These are phyloP conservation scores for Thelonectria discophora DNA, from an alignment of 2,329 filamentous ascomycete species.

Conservation along the genomic window DNA sequence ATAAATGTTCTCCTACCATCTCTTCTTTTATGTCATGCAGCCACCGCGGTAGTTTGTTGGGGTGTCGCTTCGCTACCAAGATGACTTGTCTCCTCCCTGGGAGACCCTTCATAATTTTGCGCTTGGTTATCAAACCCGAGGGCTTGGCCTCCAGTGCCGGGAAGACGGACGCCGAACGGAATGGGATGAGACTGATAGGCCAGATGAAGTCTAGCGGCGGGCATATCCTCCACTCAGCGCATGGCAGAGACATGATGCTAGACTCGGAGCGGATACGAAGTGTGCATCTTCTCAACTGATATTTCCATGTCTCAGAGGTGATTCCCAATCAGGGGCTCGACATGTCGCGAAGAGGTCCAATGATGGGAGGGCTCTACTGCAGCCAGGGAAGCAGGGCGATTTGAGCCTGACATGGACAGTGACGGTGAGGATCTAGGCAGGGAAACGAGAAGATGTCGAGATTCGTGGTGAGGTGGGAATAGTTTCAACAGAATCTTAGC, in stretches of 20 bases:
- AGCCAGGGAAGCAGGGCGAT: constrained; percentile 5
- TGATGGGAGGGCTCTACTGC: constrained; percentile 1
- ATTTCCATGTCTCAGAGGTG: constrained; percentile 34
- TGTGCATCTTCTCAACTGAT: neutral
- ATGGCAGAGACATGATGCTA: constrained; percentile 15
- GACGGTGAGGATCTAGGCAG: neutral
- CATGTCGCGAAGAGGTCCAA: constrained; percentile 5
- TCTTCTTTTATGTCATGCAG: constrained; percentile 1
- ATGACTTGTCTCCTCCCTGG: neutral
- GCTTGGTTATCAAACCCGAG: neutral
- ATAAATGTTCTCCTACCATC: constrained; percentile 16
- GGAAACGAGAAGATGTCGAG: neutral
- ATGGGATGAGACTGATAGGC: neutral
- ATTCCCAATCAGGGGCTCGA: constrained; percentile 10
- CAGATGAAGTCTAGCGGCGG: neutral
- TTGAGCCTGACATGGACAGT: constrained; percentile 5
- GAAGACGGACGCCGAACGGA: neutral
- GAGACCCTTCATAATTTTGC: neutral
- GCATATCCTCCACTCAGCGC: constrained; percentile 4
- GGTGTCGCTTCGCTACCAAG: neutral
- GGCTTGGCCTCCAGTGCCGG: neutral
- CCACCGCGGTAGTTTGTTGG: neutral
- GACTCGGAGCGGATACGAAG: constrained; percentile 12
- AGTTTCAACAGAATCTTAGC: constrained; percentile 4
- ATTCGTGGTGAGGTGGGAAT: constrained; percentile 1